Percentiles rank a stretch among this genome's conserved stretches.
Conservation (phyloP, 129 eudicot genomes). For the Helianthus annuus region HanXRQr2.0-SUNRISE NC_035442.2:98928165-98928664, state of each 20-base stretch:
- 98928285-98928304: neutral
- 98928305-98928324: neutral
- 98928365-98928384: slow-evolving; percentile 4
- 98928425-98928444: neutral
- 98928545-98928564: neutral
- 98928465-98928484: neutral
- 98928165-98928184: slow-evolving; percentile 59
- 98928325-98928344: slow-evolving; percentile 8
- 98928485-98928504: too few species aligned
- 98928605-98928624: too few species aligned
- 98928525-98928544: neutral
- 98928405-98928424: slow-evolving; percentile 19
- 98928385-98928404: slow-evolving; percentile 7
- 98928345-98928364: neutral
- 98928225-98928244: slow-evolving; percentile 41
- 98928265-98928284: slow-evolving; percentile 56
- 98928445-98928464: slow-evolving; percentile 27
- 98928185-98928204: slow-evolving; percentile 63
- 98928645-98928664: too few species aligned
- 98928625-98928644: too few species aligned
- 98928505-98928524: neutral
- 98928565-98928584: too few species aligned
- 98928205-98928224: slow-evolving; percentile 66
- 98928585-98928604: too few species aligned
- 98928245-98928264: slow-evolving; percentile 53